These are phyloP conservation scores for Rhodotorula sp. DNA, from an alignment of 1,284 basidiomycete genomes.

Conservation along the genomic window DNA sequence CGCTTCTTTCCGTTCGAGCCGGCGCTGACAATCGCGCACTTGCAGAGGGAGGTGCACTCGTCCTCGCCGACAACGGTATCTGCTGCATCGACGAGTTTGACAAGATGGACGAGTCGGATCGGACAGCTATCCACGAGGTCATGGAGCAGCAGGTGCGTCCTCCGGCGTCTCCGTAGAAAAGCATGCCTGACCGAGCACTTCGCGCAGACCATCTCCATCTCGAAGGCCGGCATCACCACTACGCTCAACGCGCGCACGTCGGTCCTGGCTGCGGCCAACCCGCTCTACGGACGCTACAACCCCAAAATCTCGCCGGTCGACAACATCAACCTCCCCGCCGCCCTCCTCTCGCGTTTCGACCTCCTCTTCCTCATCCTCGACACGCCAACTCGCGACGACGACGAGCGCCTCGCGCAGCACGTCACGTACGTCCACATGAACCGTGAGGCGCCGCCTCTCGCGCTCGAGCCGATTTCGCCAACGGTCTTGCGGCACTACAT, in stretches of 20 bases:
- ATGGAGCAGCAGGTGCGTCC: slow-evolving; percentile 57
- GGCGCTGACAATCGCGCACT: slow-evolving; percentile 3
- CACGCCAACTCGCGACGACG: slow-evolving; percentile 89
- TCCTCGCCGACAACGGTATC: slow-evolving; percentile 98
- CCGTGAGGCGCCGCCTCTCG: slow-evolving; percentile 73
- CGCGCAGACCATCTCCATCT: slow-evolving; percentile 83
- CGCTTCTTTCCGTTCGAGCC: not conserved
- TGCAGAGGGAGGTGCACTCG: slow-evolving; percentile 94
- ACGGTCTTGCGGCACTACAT: slow-evolving; percentile 94
- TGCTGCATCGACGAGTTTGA: slow-evolving; percentile 99
- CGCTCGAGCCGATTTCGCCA: slow-evolving; percentile 69
- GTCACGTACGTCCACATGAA: slow-evolving; percentile 99
- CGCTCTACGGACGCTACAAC: slow-evolving; percentile 97
- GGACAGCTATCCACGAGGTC: slow-evolving; percentile 98
- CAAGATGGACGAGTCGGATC: slow-evolving; percentile 98
- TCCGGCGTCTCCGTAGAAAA: not conserved
- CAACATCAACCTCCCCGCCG: slow-evolving; percentile 98
- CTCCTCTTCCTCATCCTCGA: slow-evolving; percentile 95
- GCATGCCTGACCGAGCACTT: not conserved
- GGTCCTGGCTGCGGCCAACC: slow-evolving; percentile 96
- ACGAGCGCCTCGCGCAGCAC: slow-evolving; percentile 93
- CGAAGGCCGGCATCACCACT: slow-evolving; percentile 98
- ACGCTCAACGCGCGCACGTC: slow-evolving; percentile 98
- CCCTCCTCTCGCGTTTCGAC: slow-evolving; percentile 92
- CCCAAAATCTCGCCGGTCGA: slow-evolving; percentile 95